Conservation (phyloP, 805 yeast species). For the Lipomyces sp. region DNA sequence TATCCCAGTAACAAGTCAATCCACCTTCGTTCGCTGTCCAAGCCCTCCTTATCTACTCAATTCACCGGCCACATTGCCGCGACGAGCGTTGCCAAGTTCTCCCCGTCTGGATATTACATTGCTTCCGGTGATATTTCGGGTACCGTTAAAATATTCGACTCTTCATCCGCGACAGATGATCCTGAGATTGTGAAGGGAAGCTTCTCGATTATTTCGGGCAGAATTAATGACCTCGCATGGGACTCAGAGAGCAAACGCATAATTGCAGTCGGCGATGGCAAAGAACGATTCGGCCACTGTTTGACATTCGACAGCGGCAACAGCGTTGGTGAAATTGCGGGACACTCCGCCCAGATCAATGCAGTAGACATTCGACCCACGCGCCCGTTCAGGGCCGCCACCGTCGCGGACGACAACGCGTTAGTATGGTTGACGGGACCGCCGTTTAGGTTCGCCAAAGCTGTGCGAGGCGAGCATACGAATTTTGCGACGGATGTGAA, state of each 20-base stretch:
- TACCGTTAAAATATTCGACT: slow-evolving; percentile 85
- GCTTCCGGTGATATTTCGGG: slow-evolving; percentile 96
- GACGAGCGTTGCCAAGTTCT: slow-evolving; percentile 82
- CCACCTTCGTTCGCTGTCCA: slow-evolving; percentile 65
- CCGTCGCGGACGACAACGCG: slow-evolving; percentile 87
- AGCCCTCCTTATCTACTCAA: slow-evolving; percentile 61
- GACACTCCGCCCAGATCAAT: slow-evolving; percentile 83
- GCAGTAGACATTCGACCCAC: slow-evolving; percentile 82
- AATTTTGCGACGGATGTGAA: slow-evolving; percentile 81
- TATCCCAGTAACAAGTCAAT: slow-evolving; percentile 84
- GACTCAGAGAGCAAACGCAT: slow-evolving; percentile 84
- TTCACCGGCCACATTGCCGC: slow-evolving; percentile 71
- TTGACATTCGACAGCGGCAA: slow-evolving; percentile 95
- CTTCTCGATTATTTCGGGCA: slow-evolving; percentile 72
- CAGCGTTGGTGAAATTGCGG: slow-evolving; percentile 94
- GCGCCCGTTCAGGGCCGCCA: slow-evolving; percentile 91
- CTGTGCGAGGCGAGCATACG: slow-evolving; percentile 73
- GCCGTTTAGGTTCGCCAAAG: slow-evolving; percentile 82
- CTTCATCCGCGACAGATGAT: slow-evolving; percentile 48
- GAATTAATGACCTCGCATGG: slow-evolving; percentile 85
- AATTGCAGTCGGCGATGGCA: slow-evolving; percentile 94
- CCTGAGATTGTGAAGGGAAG: slow-evolving; percentile 70
- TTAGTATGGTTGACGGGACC: slow-evolving; percentile 88
- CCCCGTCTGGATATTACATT: slow-evolving; percentile 87
- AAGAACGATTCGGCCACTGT: slow-evolving; percentile 88